phyloP scores from a whole-genome alignment of 805 yeast species.

The Metschnikowia cerradonensis region DNA sequence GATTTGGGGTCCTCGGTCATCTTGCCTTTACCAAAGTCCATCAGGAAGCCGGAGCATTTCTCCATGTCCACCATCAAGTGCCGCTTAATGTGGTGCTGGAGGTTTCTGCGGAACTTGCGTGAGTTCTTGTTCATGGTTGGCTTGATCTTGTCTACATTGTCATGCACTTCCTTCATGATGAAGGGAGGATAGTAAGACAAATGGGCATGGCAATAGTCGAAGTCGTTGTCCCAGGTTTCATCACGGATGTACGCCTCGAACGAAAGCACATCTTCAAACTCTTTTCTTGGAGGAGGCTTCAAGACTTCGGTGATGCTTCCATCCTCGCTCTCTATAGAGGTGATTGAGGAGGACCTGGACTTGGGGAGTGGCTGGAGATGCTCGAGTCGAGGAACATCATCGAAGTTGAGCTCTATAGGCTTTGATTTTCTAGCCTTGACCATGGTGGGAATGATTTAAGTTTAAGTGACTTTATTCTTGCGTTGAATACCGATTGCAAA shows the following conservation, averaged over 20 bases:
- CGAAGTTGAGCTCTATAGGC: constrained; percentile 29
- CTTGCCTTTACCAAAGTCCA: constrained; percentile 46
- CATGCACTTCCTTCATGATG: constrained; percentile 59
- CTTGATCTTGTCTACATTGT: constrained; percentile 67
- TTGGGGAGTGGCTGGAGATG: constrained; percentile 39
- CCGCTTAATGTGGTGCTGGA: constrained; percentile 70
- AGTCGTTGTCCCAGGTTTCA: constrained; percentile 75
- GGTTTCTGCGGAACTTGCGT: constrained; percentile 65
- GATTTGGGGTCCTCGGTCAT: constrained; percentile 49
- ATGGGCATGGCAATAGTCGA: constrained; percentile 63
- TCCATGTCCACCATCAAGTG: constrained; percentile 66
- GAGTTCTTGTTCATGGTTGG: constrained; percentile 69
- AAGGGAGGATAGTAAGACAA: constrained; percentile 72
- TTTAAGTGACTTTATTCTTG: not conserved
- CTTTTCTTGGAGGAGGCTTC: constrained; percentile 40
- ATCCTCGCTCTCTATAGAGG: constrained; percentile 35
- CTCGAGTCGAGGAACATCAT: constrained; percentile 35
- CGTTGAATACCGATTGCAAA: no score
- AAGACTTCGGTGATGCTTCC: constrained; percentile 23
- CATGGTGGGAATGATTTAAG: constrained; percentile 2
- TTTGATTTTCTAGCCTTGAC: constrained; percentile 28
- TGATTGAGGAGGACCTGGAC: constrained; percentile 34
- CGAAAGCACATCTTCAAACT: constrained; percentile 58
- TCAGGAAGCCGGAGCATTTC: constrained; percentile 53
- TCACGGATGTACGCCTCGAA: constrained; percentile 65